Evolutionary conservation across 2,329 filamentous ascomycete species (phyloP), one percentile per base, ranked within the genome.

Genomic region (Atkinsonella hypoxylon): DNA sequence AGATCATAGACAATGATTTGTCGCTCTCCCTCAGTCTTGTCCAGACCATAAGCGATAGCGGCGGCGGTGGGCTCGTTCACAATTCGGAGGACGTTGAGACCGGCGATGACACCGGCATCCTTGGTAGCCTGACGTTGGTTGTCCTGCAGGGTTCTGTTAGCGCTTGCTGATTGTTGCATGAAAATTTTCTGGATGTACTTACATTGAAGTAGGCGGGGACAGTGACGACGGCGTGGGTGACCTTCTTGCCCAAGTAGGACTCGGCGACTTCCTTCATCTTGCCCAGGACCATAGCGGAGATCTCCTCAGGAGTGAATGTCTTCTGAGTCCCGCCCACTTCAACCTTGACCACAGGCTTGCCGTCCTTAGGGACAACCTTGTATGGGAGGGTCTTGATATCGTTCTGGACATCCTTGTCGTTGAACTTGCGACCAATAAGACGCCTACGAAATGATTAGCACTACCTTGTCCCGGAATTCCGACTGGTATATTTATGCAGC

Each of bases 371-470:
- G 65, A 89, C 67, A 55, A 98, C 87, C 75, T 88, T 89, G 85
- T 91, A 98, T 64, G 93, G 91, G 81, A 95, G 96, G 78, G 96
- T 87, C 87, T 98, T 97, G 67, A 93, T 80, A 67, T 98, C 93
- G 67, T 76, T 79, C 76, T 96, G 90, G 59, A 96, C 84, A 57
- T 94, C 87, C 75, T 85, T 87, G 68, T 93, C 87, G 47, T 74
- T 72, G 70, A 77, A 90, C 73, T 90, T 93, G 70, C 86, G 86
- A 64, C 87, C 87, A 65, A 93, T 90, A 63, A 93, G 71, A 67
- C 87, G 87, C 76, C 85, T 89, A 57, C 7, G 12, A n/a, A 17
- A 22, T 13, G 39, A 17, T 44, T 39, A 47, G 44, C 2, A 30
- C 18, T 26, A 38, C 20, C 2, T 0, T 3, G n/a, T 17, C 8